Percentiles rank a stretch among this genome's conserved stretches.
These are phyloP conservation scores for Alternaria brassicae DNA, from an alignment of 2,329 filamentous ascomycete species.

Conservation along the genomic window DNA sequence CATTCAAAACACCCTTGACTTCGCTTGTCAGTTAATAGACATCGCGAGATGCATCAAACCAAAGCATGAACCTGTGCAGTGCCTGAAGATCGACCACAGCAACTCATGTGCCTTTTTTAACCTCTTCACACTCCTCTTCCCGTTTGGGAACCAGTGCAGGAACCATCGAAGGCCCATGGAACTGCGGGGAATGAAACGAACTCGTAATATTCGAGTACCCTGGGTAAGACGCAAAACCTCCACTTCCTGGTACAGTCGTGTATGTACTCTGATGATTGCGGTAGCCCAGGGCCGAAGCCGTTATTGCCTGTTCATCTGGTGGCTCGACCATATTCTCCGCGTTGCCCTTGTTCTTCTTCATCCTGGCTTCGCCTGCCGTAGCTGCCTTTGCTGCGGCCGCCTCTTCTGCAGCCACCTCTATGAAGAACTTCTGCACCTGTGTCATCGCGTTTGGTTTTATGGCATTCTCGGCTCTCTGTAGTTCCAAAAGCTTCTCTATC, in stretches of 20 bases:
- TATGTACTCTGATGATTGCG: neutral
- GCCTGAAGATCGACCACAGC: neutral
- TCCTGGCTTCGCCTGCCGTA: neutral
- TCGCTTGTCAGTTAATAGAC: neutral
- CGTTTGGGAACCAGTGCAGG: neutral
- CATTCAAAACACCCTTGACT: neutral
- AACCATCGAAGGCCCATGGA: neutral
- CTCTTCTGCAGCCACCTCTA: neutral
- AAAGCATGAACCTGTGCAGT: neutral
- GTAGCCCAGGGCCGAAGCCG: neutral
- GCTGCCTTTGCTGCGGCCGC: neutral
- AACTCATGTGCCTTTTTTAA: neutral
- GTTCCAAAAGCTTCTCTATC: neutral
- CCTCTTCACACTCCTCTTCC: neutral
- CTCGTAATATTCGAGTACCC: constrained; percentile 4
- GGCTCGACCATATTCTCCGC: neutral
- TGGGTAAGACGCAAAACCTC: neutral
- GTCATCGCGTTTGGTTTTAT: neutral
- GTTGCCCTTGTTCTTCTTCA: neutral
- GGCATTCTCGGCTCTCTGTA: neutral
- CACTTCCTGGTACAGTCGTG: neutral
- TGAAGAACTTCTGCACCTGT: neutral
- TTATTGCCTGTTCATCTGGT: neutral
- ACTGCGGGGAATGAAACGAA: neutral
- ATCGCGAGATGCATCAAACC: neutral